These are phyloP conservation scores for Simmondsia chinensis DNA, from an alignment of 148 eudicot genomes.

Conservation along the genomic window DNA sequence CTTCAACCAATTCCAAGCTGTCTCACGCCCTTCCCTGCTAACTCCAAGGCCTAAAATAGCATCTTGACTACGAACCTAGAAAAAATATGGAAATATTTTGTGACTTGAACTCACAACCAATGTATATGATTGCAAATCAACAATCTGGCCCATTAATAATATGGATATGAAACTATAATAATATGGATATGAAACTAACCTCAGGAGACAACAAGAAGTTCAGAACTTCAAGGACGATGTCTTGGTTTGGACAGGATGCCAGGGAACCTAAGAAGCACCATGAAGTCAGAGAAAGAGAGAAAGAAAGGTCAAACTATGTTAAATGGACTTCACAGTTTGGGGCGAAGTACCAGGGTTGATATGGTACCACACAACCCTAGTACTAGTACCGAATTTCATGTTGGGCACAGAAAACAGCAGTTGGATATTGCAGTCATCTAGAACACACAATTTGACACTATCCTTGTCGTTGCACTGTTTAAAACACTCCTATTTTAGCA, in stretches of 20 bases:
- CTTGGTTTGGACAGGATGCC: slow-evolving; percentile 54
- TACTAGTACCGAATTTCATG: too few relatives aligned
- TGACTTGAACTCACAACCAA: neutral
- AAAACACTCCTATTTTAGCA: too few relatives aligned
- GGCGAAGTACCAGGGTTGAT: too few relatives aligned
- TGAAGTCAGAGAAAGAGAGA: neutral
- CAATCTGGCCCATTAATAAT: too few relatives aligned
- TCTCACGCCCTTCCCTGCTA: slow-evolving; percentile 65
- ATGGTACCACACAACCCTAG: too few relatives aligned
- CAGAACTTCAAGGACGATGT: slow-evolving; percentile 48
- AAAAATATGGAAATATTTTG: slow-evolving; percentile 1
- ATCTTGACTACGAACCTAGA: slow-evolving; percentile 92
- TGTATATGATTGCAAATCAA: too few relatives aligned
- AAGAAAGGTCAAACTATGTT: too few relatives aligned
- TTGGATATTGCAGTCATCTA: too few relatives aligned
- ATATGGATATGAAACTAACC: slow-evolving; percentile 14
- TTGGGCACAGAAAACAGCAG: too few relatives aligned
- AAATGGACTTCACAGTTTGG: too few relatives aligned
- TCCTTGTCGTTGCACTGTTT: too few relatives aligned
- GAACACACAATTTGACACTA: too few relatives aligned
- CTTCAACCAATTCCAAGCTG: slow-evolving; percentile 91
- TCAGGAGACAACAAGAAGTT: slow-evolving; percentile 50
- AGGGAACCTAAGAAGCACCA: slow-evolving; percentile 32
- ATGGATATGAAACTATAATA: neutral
- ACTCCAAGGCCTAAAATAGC: slow-evolving; percentile 64